Evolutionary conservation across 73 alveolate genomes (phyloP).

Genomic region (Uronychia setigera): DNA sequence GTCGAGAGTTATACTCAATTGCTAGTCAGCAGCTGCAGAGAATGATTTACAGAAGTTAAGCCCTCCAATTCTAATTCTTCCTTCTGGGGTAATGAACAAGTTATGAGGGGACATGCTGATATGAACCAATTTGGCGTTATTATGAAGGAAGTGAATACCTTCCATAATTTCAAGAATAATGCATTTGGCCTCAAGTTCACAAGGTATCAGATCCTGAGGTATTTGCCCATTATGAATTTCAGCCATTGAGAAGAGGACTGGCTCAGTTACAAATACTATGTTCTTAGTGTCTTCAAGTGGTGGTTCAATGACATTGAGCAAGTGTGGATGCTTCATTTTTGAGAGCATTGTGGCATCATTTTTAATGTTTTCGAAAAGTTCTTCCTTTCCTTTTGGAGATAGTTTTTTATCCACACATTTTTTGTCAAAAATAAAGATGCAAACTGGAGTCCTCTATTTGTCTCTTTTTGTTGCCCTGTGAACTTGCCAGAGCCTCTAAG

Average conservation of each 20-base stretch:
- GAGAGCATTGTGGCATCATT: conserved; percentile 79
- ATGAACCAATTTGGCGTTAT: conserved; percentile 91
- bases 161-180: conserved; percentile 88
- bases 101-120: conserved; percentile 88
- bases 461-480: conserved; percentile 86
- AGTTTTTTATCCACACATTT: conserved; percentile 71
- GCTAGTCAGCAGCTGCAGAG: conserved; percentile 14
- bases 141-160: conserved; percentile 91
- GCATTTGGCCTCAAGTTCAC: conserved; percentile 90
- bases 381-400: conserved; percentile 65
- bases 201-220: conserved; percentile 66
- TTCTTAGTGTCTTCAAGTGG: conserved; percentile 85
- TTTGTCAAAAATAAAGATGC: conserved; percentile 89
- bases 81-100: conserved; percentile 84
- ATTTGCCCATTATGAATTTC: conserved; percentile 52
- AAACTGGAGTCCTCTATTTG: conserved; percentile 74
- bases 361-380: conserved; percentile 69
- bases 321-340: conserved; percentile 85
- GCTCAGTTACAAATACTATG: conserved; percentile 91
- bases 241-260: conserved; percentile 71
- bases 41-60: conserved; percentile 67
- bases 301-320: conserved; percentile 80
- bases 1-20: conserved; percentile 23
- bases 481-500: conserved; percentile 77
- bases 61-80: conserved; percentile 90